These are phyloP conservation scores for Pleurotus eryngii DNA, from an alignment of 768 basidiomycete species.

Conservation along the genomic window DNA sequence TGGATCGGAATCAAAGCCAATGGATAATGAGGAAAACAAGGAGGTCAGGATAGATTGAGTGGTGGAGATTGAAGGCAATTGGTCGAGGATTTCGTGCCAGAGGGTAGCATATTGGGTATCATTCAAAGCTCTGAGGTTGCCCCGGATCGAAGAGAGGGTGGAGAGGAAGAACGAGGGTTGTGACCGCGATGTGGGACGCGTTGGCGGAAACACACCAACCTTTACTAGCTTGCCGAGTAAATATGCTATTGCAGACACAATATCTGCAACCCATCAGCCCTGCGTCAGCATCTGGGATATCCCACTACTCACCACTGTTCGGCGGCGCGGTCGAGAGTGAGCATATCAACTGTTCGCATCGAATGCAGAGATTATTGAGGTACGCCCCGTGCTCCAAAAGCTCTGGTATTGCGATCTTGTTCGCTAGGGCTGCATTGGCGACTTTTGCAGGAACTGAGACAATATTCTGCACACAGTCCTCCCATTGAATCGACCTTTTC, in stretches of 20 bases:
- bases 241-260: conserved; percentile 42
- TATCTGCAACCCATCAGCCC: conserved; percentile 24
- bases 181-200: conserved; percentile 45
- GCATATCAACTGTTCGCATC: conserved; percentile 50
- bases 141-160: conserved; percentile 46
- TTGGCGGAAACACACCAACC: conserved; percentile 60
- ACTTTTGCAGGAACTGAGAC: conserved; percentile 73
- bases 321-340: conserved; percentile 33
- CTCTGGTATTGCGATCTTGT: conserved; percentile 37
- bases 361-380: conserved; percentile 47
- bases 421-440: conserved; percentile 59
- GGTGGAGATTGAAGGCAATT: conserved; percentile 46
- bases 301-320: conserved; percentile 36
- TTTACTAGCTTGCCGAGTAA: conserved; percentile 67
- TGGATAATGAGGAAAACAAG: conserved; percentile 47
- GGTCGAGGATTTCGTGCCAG: conserved; percentile 47
- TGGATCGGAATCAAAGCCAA: conserved; percentile 18
- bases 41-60: conserved; percentile 60
- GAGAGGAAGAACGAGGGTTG: conserved; percentile 70
- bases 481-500: conserved; percentile 54
- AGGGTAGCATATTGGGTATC: conserved; percentile 37
- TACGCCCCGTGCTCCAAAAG: conserved; percentile 55
- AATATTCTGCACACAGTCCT: conserved; percentile 66
- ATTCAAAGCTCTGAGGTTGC: conserved; percentile 26
- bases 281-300: too few species aligned